Evolutionary conservation across 768 basidiomycete species (phyloP), one percentile per base, ranked within the genome.

Genomic region (Lentinus tigrinus): DNA sequence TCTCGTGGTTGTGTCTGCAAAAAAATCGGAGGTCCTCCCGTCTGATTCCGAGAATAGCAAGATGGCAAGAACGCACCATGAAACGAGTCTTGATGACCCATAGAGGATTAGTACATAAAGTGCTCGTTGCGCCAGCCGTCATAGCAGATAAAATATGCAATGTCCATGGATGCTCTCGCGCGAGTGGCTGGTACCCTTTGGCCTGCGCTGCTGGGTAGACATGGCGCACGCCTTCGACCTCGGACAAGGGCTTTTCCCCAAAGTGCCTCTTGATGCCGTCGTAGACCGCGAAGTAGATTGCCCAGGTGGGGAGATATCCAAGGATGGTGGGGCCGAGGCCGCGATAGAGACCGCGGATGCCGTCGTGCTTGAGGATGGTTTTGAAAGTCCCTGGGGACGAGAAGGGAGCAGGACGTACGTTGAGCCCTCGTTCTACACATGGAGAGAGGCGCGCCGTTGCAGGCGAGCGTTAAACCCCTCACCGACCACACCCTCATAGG

Each of bases 31-130:
- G n/a, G n/a, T n/a, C n/a, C n/a, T n/a, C n/a, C 23, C 7, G 17
- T 21, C 17, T 40, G n/a, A 54, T n/a, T n/a, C 11, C 3, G 8
- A 24, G 31, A 21, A 34, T 16, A 56, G 54, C 47, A 48, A 43
- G 34, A 19, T 0, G 44, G 19, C 17, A 27, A 19, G 66, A 19
- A 46, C 77, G 63, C 62, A 96, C 96, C 97, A 98, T 98, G 76
- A 98, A 98, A 27, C 97, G 86, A 23, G 96, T 98, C 78, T 98
- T 98, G 73, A 99, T 95, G 40, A 99, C 94, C 97, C 97, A 99
- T 7, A 99, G 73, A 0, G 97, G 97, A 74, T 93, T 98, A 24
- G 97, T 98, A 67, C 88, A 88, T 52, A 93, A 84, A 6, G 97
- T 97, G 68, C 96, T 95, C 19, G 89, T 78, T 5, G 93, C 95